Percentiles rank a stretch among this genome's conserved stretches.
These are phyloP conservation scores for Gigaspora rosea DNA, from an alignment of 192 early-diverging fungal genomes.

Conservation along the genomic window DNA sequence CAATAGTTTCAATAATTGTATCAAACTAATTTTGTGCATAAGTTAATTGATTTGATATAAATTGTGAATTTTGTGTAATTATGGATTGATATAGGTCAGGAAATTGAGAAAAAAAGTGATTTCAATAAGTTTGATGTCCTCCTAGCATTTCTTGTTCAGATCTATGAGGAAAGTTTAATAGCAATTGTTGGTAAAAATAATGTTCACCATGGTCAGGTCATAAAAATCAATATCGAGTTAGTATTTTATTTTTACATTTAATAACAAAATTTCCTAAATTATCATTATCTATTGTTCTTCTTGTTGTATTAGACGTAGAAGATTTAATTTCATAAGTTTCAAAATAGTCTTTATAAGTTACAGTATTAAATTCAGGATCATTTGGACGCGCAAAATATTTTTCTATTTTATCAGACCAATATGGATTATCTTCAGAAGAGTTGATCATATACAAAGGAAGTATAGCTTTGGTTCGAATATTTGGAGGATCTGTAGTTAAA, in stretches of 20 bases:
- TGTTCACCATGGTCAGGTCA: background rate
- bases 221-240: background rate
- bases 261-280: background rate
- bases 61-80: background rate
- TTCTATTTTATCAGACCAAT: slow-evolving; percentile 1
- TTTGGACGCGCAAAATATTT: slow-evolving; percentile 2
- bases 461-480: no score
- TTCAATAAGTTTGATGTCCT: background rate
- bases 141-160: no score
- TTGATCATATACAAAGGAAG: background rate
- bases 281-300: background rate
- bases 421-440: background rate
- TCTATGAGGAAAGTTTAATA: background rate
- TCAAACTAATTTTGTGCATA: background rate
- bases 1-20: background rate
- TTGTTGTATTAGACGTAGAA: background rate
- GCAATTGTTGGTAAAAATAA: slow-evolving; percentile 12
- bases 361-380: background rate
- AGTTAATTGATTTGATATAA: background rate
- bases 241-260: slow-evolving; percentile 1
- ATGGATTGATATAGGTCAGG: background rate
- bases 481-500: no score
- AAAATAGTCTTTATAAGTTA: slow-evolving; percentile 12
- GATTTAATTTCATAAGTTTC: slow-evolving; percentile 2
- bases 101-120: slow-evolving; percentile 14